Percentiles rank a stretch among this genome's conserved stretches.
phyloP scores from a whole-genome alignment of 2,329 filamentous ascomycete genomes.

The Knufia fluminis region DNA sequence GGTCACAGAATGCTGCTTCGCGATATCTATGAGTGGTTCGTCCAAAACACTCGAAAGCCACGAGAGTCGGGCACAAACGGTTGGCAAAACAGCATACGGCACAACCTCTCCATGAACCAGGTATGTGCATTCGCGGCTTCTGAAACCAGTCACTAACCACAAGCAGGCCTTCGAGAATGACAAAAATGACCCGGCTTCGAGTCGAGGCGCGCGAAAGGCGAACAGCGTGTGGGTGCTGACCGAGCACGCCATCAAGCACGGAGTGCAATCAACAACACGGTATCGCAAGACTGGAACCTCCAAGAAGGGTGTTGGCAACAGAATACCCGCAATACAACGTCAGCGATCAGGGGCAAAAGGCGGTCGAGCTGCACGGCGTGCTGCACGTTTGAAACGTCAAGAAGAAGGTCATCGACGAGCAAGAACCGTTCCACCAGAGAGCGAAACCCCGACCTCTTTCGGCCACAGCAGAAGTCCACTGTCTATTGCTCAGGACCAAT shows the following conservation, averaged over 20 bases:
- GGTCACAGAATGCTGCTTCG: slow-evolving; percentile 66
- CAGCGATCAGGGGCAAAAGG: slow-evolving; percentile 35
- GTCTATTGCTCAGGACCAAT: slow-evolving; percentile 3
- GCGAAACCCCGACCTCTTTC: not conserved
- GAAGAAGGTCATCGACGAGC: slow-evolving; percentile 3
- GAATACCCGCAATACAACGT: slow-evolving; percentile 32
- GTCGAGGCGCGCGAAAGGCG: slow-evolving; percentile 46
- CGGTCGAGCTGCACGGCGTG: slow-evolving; percentile 31
- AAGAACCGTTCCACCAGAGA: not conserved
- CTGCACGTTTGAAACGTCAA: slow-evolving; percentile 21
- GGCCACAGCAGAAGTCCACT: slow-evolving; percentile 2
- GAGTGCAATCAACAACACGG: slow-evolving; percentile 77
- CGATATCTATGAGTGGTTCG: slow-evolving; percentile 87
- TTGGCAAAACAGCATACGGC: slow-evolving; percentile 93
- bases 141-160: slow-evolving; percentile 9
- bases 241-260: slow-evolving; percentile 56
- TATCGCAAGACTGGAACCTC: slow-evolving; percentile 45
- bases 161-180: slow-evolving; percentile 30
- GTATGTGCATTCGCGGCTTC: slow-evolving; percentile 45
- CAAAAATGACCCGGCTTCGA: slow-evolving; percentile 22
- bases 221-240: slow-evolving; percentile 75
- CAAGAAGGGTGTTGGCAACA: slow-evolving; percentile 31
- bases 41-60: slow-evolving; percentile 67
- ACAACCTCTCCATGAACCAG: slow-evolving; percentile 92
- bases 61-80: slow-evolving; percentile 54